These are phyloP conservation scores for Arthromyces matolae DNA, from an alignment of 768 basidiomycete species.

Conservation along the genomic window DNA sequence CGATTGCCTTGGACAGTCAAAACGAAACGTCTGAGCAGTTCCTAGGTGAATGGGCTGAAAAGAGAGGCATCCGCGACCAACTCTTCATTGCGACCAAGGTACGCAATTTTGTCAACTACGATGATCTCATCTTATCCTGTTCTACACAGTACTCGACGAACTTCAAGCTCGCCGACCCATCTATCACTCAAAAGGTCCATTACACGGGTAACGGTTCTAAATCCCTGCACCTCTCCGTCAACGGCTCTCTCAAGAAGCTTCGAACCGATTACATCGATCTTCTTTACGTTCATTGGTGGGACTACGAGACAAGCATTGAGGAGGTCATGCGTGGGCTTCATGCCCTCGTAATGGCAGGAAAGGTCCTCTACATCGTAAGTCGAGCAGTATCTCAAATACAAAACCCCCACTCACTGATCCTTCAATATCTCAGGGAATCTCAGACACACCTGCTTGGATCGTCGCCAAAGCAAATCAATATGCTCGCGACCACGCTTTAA, in stretches of 20 bases:
- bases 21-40: conserved; percentile 39
- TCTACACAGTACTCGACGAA: conserved; percentile 13
- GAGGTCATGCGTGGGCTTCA: conserved; percentile 57
- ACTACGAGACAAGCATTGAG: conserved; percentile 45
- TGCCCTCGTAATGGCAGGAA: conserved; percentile 45
- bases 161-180: conserved; percentile 10
- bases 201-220: conserved; percentile 41
- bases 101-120: too few relatives aligned
- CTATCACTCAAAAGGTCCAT: conserved; percentile 14
- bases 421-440: conserved; percentile 2
- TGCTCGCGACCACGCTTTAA: conserved; percentile 8
- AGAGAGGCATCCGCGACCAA: conserved; percentile 38
- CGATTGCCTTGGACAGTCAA: conserved; percentile 30
- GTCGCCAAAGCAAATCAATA: conserved; percentile 8
- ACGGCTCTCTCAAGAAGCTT: conserved; percentile 39
- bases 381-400: too few relatives aligned
- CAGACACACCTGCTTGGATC: conserved; percentile 9
- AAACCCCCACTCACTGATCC: not conserved
- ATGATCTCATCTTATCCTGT: too few relatives aligned
- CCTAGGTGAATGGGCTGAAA: conserved; percentile 48
- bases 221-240: conserved; percentile 34
- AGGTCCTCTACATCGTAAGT: conserved; percentile 37
- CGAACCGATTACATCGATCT: conserved; percentile 40
- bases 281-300: conserved; percentile 45
- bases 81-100: conserved; percentile 44